Base-by-base conservation (phyloP, 2,329 filamentous ascomycete species). In the Alternaria consortialis region DNA sequence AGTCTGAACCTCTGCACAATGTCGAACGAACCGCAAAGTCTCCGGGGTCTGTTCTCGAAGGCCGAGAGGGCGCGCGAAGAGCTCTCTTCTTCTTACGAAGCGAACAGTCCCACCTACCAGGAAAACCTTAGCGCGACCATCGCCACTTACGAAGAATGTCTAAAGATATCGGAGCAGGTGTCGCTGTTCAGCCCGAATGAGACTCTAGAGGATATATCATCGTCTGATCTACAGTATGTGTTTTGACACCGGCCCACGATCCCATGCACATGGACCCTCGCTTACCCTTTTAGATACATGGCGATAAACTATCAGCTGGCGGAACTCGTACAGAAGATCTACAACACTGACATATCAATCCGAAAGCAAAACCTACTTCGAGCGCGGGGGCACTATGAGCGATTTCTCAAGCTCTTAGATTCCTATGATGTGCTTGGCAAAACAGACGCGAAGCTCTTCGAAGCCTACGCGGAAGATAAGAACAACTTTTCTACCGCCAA, bases 171-270 rank as follows among this genome's bases (percentile, higher is more conserved):
- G 65, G 84, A 87, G 66, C 85, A 88, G 61, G 84, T 95, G 27
- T 90, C 91, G 0, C 84, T 99, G 54, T 98, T 98, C 85, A 97
- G 93, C 69, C 85, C 89, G 36, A 99, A 99, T 79, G 95, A 99
- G 79, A 86, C 87, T 1, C 80, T 94, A 39, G 95, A 99, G 63
- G 95, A 99, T 80, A 82, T 97, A 32, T 84, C 91, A 13, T 96
- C 94, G 1, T 85, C 86, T n/a, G 90, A 97, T 73, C 81, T 99
- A 32, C 92, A 93, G 80, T 97, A 82, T 61, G 79, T 69, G 13
- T 25, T 36, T 20, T 34, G 46, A 4, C 32, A 46, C 46, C 13
- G n/a, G 13, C 20, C 20, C 32, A 50, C 23, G 32, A 50, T 50
- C 23, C 31, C 46, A 31, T 50, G 46, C 46, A 15, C 46, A 7